A percentile compares a stretch with the other conserved stretches of the same genome.
Evolutionary conservation across 139 green algal genomes (phyloP).

Genomic region (Nannochloris sp.): DNA sequence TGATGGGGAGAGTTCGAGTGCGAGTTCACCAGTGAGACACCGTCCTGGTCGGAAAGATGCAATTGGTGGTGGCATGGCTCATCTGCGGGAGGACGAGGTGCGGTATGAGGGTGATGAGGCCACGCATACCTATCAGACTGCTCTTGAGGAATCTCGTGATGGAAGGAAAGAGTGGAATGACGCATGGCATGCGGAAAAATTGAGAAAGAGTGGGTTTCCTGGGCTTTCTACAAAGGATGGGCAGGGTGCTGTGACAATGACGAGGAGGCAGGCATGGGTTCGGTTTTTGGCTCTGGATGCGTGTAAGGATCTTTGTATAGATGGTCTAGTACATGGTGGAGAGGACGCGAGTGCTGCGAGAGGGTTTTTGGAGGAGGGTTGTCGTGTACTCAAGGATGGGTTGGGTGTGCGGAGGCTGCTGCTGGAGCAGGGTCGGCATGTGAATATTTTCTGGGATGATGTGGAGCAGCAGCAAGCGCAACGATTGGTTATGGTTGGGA

Average conservation of each 20-base stretch:
- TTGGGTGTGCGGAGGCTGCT: slow-evolving; percentile 32
- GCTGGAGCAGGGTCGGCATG: slow-evolving; percentile 13
- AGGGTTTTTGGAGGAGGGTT: slow-evolving; percentile 36
- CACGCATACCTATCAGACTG: too few species aligned
- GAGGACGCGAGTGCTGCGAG: slow-evolving; percentile 4
- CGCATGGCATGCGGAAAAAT: too few species aligned
- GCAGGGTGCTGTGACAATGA: slow-evolving; percentile 32
- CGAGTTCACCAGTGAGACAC: too few species aligned
- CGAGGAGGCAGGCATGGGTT: slow-evolving; percentile 34
- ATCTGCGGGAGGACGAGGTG: too few species aligned
- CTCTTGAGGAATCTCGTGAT: too few species aligned
- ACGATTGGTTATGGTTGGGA: background rate
- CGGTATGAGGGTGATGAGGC: too few species aligned
- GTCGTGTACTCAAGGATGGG: slow-evolving; percentile 22
- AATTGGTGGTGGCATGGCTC: too few species aligned
- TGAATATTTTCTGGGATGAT: slow-evolving; percentile 13
- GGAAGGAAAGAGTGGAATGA: too few species aligned
- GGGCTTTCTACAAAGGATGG: background rate
- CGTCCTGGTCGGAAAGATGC: too few species aligned
- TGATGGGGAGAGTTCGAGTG: too few species aligned
- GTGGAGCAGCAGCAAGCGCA: background rate
- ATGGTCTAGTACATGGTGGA: slow-evolving; percentile 5
- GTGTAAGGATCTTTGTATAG: slow-evolving; percentile 38
- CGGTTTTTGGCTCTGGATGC: slow-evolving; percentile 44
- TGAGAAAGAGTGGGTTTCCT: too few species aligned